These are phyloP conservation scores for Handroanthus guayacan DNA, from an alignment of 257 asterid species.

Conservation along the genomic window DNA sequence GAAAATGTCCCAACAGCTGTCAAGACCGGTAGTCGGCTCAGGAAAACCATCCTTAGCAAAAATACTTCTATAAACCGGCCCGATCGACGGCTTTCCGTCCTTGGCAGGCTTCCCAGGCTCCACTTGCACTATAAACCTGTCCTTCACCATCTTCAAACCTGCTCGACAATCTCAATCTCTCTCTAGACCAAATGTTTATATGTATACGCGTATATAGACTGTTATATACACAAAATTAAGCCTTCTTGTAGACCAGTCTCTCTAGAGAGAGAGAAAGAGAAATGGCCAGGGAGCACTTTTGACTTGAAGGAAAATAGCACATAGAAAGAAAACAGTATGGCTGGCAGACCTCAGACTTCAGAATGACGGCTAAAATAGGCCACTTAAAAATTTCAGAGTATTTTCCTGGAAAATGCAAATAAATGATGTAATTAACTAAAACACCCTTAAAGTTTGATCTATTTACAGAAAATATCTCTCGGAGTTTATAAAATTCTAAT, in stretches of 20 bases:
- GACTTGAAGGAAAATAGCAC: conserved; percentile 16
- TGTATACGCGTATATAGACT: not conserved
- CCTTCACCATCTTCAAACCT: conserved; percentile 52
- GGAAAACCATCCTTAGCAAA: conserved; percentile 90
- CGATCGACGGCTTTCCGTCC: conserved; percentile 82
- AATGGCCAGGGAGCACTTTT: conserved; percentile 24
- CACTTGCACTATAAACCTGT: conserved; percentile 59
- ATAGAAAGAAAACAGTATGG: not conserved
- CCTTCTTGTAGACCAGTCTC: not conserved
- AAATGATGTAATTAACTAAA: too few relatives aligned
- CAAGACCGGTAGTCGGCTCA: conserved; percentile 68
- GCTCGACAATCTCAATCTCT: conserved; percentile 21
- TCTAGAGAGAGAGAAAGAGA: not conserved
- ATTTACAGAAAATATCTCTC: too few relatives aligned
- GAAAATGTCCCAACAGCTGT: conserved; percentile 95
- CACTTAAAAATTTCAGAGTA: too few relatives aligned
- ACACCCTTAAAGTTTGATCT: too few relatives aligned
- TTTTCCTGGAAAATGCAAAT: too few relatives aligned
- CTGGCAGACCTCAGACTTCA: not conserved
- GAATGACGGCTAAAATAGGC: too few relatives aligned
- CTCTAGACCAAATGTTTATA: conserved; percentile 1
- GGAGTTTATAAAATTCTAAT: too few relatives aligned
- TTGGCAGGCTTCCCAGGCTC: conserved; percentile 80
- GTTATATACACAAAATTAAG: conserved; percentile 14
- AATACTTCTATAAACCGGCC: conserved; percentile 81